phyloP scores from a whole-genome alignment of 352 stramenopile genomes.

The Globisporangium camurandrum region DNA sequence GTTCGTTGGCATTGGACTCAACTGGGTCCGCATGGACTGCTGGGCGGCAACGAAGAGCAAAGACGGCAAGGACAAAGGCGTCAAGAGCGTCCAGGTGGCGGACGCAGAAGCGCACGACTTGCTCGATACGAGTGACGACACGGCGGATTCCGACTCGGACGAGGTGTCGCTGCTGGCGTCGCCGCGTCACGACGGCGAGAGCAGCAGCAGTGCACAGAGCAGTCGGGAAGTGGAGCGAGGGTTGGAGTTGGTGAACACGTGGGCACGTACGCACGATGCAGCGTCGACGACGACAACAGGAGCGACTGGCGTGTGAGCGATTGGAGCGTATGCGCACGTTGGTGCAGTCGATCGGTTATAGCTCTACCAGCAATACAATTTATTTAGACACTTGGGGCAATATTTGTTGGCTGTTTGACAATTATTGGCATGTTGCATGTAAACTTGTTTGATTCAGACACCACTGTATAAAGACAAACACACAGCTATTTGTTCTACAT shows the following conservation, averaged over 20 bases:
- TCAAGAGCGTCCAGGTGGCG: slow-evolving; percentile 14
- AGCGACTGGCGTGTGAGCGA: slow-evolving; percentile 6
- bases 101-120: slow-evolving; percentile 45
- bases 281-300: not conserved
- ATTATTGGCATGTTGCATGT: no score
- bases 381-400: no score
- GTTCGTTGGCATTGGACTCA: slow-evolving; percentile 70
- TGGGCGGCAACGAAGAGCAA: slow-evolving; percentile 23
- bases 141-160: slow-evolving; percentile 50
- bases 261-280: slow-evolving; percentile 18
- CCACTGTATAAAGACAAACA: no score
- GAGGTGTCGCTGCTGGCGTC: slow-evolving; percentile 18
- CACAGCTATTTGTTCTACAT: no score
- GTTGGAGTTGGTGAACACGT: slow-evolving; percentile 62
- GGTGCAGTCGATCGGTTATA: no score
- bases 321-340: not conserved
- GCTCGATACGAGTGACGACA: slow-evolving; percentile 57
- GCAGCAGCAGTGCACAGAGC: slow-evolving; percentile 10
- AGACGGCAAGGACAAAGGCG: not conserved
- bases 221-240: slow-evolving; percentile 46
- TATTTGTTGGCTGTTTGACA: no score
- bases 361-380: no score
- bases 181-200: slow-evolving; percentile 18
- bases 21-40: slow-evolving; percentile 65
- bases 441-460: no score